Conservation (phyloP, 1,284 basidiomycete species). For the Stereum hirsutum region DNA sequence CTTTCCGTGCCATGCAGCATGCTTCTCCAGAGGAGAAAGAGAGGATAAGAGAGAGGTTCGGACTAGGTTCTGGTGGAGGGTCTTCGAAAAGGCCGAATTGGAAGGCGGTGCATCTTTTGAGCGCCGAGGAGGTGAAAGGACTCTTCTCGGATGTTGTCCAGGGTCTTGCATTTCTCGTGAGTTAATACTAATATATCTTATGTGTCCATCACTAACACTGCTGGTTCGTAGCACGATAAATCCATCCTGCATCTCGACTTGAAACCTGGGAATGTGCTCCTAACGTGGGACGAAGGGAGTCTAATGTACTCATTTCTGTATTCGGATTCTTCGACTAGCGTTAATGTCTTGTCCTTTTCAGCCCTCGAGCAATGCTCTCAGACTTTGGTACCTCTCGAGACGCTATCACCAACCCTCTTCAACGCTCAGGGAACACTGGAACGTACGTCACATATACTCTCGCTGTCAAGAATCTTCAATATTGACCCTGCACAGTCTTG, state of each 20-base stretch:
- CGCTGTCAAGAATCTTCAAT: neutral
- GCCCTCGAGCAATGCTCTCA: slow-evolving; percentile 81
- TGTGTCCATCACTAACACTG: neutral
- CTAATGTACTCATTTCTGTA: slow-evolving; percentile 46
- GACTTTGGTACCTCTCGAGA: slow-evolving; percentile 94
- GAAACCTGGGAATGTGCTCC: slow-evolving; percentile 87
- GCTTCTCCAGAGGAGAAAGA: slow-evolving; percentile 57
- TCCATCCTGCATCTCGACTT: slow-evolving; percentile 87
- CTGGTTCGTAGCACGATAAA: slow-evolving; percentile 55
- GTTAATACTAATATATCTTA: slow-evolving; percentile 19
- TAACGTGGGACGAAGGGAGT: slow-evolving; percentile 88
- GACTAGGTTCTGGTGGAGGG: slow-evolving; percentile 18
- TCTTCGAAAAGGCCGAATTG: slow-evolving; percentile 24
- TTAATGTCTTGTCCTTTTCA: slow-evolving; percentile 16
- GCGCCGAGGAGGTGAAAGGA: slow-evolving; percentile 71
- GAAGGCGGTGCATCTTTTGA: slow-evolving; percentile 72
- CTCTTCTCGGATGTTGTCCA: slow-evolving; percentile 73
- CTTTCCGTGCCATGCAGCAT: slow-evolving; percentile 61
- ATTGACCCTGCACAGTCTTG: slow-evolving; percentile 38
- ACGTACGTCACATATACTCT: slow-evolving; percentile 53
- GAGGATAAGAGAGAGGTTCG: slow-evolving; percentile 41
- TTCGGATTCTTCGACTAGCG: neutral
- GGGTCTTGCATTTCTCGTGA: slow-evolving; percentile 74
- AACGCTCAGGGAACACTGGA: slow-evolving; percentile 85
- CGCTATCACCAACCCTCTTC: slow-evolving; percentile 61